These are phyloP conservation scores for Fusarium tricinctum DNA, from an alignment of 2,329 filamentous ascomycete species.

Conservation along the genomic window DNA sequence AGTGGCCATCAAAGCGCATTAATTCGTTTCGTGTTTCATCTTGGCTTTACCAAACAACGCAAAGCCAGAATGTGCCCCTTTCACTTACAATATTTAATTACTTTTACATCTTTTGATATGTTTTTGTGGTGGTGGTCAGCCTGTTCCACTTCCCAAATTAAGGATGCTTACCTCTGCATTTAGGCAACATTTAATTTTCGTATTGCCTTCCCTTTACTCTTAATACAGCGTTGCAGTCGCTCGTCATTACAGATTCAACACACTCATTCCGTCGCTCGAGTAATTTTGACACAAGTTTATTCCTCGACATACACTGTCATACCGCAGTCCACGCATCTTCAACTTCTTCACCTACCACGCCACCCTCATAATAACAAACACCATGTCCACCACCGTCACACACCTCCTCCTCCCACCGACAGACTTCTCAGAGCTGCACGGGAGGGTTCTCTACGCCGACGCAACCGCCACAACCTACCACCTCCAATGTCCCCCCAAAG, in stretches of 20 bases:
- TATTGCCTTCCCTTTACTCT: neutral
- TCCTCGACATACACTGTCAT: no score
- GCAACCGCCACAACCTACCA: constrained; percentile 3
- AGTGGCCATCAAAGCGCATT: no score
- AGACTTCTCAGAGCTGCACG: neutral
- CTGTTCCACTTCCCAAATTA: neutral
- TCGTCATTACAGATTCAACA: no score
- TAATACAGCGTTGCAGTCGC: no score
- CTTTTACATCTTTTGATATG: neutral
- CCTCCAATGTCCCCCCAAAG: neutral
- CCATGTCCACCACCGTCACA: constrained; percentile 11
- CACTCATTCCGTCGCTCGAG: neutral
- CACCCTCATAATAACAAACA: neutral
- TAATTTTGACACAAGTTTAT: neutral
- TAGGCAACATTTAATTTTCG: neutral
- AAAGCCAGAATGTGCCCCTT: neutral
- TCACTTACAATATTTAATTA: neutral
- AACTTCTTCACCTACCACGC: no score
- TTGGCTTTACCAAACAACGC: neutral
- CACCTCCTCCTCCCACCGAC: neutral
- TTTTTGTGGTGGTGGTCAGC: neutral
- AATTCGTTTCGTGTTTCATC: neutral
- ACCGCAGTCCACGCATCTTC: no score
- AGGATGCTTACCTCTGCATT: neutral
- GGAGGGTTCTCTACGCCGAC: constrained; percentile 1